Percentiles rank a stretch among this genome's conserved stretches.
phyloP scores from a whole-genome alignment of 306 rosid genomes.

The Cicer cuneatum region DNA sequence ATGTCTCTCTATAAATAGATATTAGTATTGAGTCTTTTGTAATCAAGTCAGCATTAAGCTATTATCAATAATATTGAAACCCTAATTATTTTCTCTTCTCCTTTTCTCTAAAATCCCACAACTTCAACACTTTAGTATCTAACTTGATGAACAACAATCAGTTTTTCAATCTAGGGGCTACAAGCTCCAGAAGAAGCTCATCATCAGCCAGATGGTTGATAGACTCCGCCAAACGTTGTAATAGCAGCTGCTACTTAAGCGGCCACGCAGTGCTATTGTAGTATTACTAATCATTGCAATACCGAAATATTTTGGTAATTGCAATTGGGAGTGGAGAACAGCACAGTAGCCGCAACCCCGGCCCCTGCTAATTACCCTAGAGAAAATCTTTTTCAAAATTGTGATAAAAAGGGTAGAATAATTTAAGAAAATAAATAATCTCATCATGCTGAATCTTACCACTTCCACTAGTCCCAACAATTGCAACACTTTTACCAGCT shows the following conservation, averaged over 20 bases:
- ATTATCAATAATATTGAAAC: too few relatives aligned
- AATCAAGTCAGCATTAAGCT: too few relatives aligned
- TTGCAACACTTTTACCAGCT: constrained; percentile 98
- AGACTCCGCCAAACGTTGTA: not conserved
- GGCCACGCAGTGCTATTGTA: not conserved
- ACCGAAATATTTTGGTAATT: constrained; percentile 16
- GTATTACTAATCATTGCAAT: constrained; percentile 9
- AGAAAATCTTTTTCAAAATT: constrained; percentile 30
- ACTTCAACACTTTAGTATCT: too few relatives aligned
- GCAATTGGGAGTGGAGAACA: not conserved
- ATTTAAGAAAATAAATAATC: constrained; percentile 31
- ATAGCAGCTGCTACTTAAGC: constrained; percentile 1
- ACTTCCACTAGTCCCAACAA: constrained; percentile 99
- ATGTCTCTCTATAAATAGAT: too few relatives aligned
- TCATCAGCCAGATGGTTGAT: not conserved
- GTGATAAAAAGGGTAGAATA: not conserved
- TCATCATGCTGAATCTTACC: constrained; percentile 67
- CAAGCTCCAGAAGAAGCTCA: constrained; percentile 3
- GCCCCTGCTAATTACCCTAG: constrained; percentile 1
- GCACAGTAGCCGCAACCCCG: not conserved
- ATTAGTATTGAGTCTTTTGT: too few relatives aligned
- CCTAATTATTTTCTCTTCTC: too few relatives aligned
- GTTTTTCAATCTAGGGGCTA: not conserved
- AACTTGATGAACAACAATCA: constrained; percentile 4
- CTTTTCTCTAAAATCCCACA: too few relatives aligned